phyloP scores from a whole-genome alignment of 2,329 filamentous ascomycete genomes.

The Kalmusia sp. region DNA sequence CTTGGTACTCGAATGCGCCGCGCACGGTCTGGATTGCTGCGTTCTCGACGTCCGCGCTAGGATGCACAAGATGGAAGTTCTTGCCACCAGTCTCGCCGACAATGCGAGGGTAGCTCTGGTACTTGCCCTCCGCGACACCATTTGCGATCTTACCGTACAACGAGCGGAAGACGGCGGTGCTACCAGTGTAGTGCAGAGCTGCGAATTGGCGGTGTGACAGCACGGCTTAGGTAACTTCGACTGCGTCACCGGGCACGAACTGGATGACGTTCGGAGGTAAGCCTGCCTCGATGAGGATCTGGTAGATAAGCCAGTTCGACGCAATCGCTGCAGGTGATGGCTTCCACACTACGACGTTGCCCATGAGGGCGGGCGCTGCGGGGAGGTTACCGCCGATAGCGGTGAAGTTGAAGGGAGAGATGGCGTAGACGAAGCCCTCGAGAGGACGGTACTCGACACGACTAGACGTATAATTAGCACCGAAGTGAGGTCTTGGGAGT shows the following conservation, averaged over 20 bases:
- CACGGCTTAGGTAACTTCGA: conserved; percentile 79
- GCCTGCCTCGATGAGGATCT: conserved; percentile 89
- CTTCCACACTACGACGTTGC: conserved; percentile 96
- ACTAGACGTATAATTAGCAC: conserved; percentile 47
- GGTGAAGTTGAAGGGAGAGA: conserved; percentile 96
- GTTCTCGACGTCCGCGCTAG: conserved; percentile 77
- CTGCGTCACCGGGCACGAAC: conserved; percentile 88
- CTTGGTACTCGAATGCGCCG: conserved; percentile 88
- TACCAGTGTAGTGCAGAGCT: conserved; percentile 94
- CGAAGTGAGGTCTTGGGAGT: not conserved
- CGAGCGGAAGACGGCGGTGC: conserved; percentile 87
- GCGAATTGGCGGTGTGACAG: conserved; percentile 82
- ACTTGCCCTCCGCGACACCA: conserved; percentile 81
- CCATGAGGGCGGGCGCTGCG: conserved; percentile 83
- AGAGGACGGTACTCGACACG: conserved; percentile 86
- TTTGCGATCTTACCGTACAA: conserved; percentile 86
- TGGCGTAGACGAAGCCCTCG: conserved; percentile 93
- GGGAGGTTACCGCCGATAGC: conserved; percentile 89
- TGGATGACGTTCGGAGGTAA: conserved; percentile 90
- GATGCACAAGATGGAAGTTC: conserved; percentile 89
- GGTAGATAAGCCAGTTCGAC: conserved; percentile 90
- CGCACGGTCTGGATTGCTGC: conserved; percentile 83
- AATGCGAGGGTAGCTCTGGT: conserved; percentile 84
- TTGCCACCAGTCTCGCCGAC: conserved; percentile 92
- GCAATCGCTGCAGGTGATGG: conserved; percentile 85